Evolutionary conservation across 352 stramenopile genomes (phyloP), one percentile per base, ranked within the genome.

Genomic region (Globisporangium echinulatum): DNA sequence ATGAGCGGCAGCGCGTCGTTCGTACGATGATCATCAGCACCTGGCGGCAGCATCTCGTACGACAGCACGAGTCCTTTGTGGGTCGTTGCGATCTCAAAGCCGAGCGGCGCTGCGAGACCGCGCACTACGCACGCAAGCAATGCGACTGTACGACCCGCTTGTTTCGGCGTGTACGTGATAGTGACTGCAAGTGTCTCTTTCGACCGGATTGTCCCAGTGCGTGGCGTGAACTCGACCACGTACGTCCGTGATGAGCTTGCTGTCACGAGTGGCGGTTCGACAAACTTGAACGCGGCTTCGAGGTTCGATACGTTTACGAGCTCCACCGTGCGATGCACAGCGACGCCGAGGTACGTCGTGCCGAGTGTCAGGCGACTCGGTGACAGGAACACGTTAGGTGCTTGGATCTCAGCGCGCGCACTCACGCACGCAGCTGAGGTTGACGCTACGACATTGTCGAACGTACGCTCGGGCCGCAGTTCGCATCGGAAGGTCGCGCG

Each of bases 291-390:
- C 1, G 59, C 61, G 15, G 82, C 77, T 38, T 86, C 77, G 19
- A 92, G 73, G 52, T 92, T 94, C 25, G 84, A 94, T 5, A 90
- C 71, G 44, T 94, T 94, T 14, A 90, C 61, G n/a, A 94, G 72
- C 36, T 81, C 49, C 49, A 91, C 39, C 0, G 64, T 77, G 11
- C 74, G 61, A 1, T 66, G 70, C 14, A 87, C 73, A 7, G 68
- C 54, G 17, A 90, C 78, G 5, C 77, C 76, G 44, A 91, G 59
- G 60, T 90, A 94, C 7, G 78, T 90, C 5, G 82, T 81, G 25
- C 82, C 82, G 0, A 91, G 57, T 1, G 68, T 25, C 11, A 92
- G 46, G 37, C 69, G 67, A 0, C 73, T 73, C 0, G 82, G 71
- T 14, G 79, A 74, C 7, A 94, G 66, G 58, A 81, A 92, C 1